Base-by-base conservation (phyloP, 257 asterid genomes). In the Solanum paucissectum region DNA sequence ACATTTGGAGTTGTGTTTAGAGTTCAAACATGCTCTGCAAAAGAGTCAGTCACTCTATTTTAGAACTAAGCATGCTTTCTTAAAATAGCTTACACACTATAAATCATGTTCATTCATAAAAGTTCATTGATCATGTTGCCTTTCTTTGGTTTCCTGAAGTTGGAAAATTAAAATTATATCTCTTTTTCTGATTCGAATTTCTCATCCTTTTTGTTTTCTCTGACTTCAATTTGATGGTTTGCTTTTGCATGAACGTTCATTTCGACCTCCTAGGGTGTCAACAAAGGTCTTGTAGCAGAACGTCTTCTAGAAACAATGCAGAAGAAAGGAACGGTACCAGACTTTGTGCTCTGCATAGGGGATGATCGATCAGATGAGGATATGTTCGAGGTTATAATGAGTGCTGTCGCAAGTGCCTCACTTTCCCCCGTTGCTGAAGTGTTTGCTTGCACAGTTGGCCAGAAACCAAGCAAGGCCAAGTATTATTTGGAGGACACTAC, bases 351-450 rank as follows among this genome's bases (percentile, higher is more conserved):
- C 4, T 95, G 98, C 71, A 93, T 95, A 68, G 98, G 98, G 62
- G 98, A 95, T 64, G 98, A 95, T 71, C 88, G 98, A 49, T 95
- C 97, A 18, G 98, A 95, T 36, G 98, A 95, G 90, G 98, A 95
- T 87, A 95, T 94, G 97, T 95, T 95, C 37, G 98, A 95, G 94
- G 96, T 94, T 89, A 95, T 95, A 81, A 93, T 92, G 96, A 89
- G 91, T 20, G 96, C 98, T 14, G 93, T 85, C 75, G 94, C 95
- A 21, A 90, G 88, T 32, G 93, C 91, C 1, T 91, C 92, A 20
- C 94, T 95, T 83, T 95, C 98, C 42, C 98, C 97, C 0, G 94
- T 93, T 1, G 98, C 98, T 9, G 96, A 95, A 89, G 96, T 95
- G 52, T 94, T 95, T 68, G 96, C 97, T 60, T 95, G 98, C 87